Percentiles rank a stretch among this genome's conserved stretches.
phyloP scores from a whole-genome alignment of 495 filamentous ascomycete species.

The Pyrenula massariospora region DNA sequence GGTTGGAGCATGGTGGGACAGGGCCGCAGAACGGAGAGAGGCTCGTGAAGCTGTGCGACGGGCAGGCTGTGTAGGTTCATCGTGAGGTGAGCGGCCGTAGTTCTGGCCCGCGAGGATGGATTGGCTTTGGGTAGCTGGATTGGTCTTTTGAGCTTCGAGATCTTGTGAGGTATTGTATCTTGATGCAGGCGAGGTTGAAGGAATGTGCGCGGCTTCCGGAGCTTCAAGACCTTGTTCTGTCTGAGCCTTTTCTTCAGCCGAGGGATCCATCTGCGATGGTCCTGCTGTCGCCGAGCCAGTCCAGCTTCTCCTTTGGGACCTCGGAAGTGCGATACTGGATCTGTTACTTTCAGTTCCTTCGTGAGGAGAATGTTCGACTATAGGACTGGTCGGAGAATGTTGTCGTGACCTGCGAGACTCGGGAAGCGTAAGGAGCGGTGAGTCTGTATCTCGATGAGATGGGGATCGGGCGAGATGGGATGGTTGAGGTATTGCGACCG shows the following conservation, averaged over 20 bases:
- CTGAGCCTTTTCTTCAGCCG: slow-evolving; percentile 35
- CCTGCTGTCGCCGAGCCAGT: neutral
- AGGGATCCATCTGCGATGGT: slow-evolving; percentile 13
- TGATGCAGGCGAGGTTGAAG: neutral
- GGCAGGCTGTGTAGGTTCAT: slow-evolving; percentile 7
- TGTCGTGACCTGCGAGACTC: slow-evolving; percentile 51
- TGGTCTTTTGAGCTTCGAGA: neutral
- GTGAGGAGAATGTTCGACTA: slow-evolving; percentile 48
- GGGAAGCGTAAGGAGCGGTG: slow-evolving; percentile 58
- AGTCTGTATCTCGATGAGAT: slow-evolving; percentile 48
- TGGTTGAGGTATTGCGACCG: slow-evolving; percentile 17
- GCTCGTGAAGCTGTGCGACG: slow-evolving; percentile 27
- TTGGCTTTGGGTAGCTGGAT: neutral
- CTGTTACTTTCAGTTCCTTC: slow-evolving; percentile 43
- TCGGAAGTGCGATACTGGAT: slow-evolving; percentile 57
- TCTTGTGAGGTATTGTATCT: neutral
- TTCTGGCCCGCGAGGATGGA: slow-evolving; percentile 4
- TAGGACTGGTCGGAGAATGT: slow-evolving; percentile 45
- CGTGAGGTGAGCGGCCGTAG: slow-evolving; percentile 15
- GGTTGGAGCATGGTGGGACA: slow-evolving; percentile 22
- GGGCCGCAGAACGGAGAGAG: slow-evolving; percentile 21
- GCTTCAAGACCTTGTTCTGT: slow-evolving; percentile 9
- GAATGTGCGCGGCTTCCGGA: neutral
- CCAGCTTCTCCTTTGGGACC: slow-evolving; percentile 32
- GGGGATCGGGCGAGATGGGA: too few species aligned